Base-by-base conservation (phyloP, 805 yeast species). In the Wickerhamomyces xylosicus region DNA sequence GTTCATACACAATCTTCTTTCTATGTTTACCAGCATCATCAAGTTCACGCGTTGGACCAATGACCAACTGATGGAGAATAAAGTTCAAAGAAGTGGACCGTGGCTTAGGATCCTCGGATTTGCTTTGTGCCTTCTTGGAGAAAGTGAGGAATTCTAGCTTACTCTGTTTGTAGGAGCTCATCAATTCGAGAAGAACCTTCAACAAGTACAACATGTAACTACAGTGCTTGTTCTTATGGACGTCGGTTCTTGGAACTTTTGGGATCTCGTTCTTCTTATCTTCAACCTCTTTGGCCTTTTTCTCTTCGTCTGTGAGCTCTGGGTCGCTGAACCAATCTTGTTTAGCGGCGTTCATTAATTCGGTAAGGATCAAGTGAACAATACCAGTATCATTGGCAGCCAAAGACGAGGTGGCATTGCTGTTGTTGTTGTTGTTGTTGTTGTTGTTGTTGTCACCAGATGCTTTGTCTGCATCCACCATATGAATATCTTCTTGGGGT, bases 111-210 rank as follows among this genome's bases (percentile, higher is more conserved):
- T 61, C 52, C 13, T 63, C 72, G 2, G 43, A 45, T 2, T 29
- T 35, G 3, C 41, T 37, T 14, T 28, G 45, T 41, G 28, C 39
- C 54, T 78, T 77, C 64, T 78, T 80, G 2, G 90, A 77, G 48
- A 74, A 89, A 0, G 90, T 78, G 41, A 87, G 61, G 50, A 89
- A 82, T 49, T 87, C 95, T 37, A 83, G 68, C 55, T 89, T 89
- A 37, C 87, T 74, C 44, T 78, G 79, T 44, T 79, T 81, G 54
- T 87, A 89, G 2, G 95, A 83, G 2, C 79, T 73, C 7, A 89
- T 57, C 7, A 86, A 59, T 47, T 89, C 97, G 0, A 78, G 69
- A 31, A 87, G 57, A 0, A 75, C 60, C 47, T 78, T 84, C 31
- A 89, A 59, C 35, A 89, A 58, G 55, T 79, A 87, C 34, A 79